A percentile compares a stretch with the other conserved stretches of the same genome.
Evolutionary conservation across 2,329 filamentous ascomycete species (phyloP).

Genomic region (Aspergillus japonicus): DNA sequence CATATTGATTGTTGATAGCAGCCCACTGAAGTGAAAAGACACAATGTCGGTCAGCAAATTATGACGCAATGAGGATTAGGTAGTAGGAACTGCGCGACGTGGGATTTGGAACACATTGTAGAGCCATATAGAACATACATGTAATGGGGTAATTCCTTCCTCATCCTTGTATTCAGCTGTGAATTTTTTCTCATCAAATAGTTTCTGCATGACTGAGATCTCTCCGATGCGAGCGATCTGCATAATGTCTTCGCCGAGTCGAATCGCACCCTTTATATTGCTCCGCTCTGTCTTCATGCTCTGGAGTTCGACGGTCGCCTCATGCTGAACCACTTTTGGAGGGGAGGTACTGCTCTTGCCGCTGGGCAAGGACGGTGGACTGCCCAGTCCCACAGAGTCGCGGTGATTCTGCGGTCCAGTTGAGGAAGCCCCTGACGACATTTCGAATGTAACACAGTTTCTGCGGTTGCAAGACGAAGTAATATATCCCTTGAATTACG

Average conservation of each 20-base stretch:
- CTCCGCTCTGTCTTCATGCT: conserved; percentile 31
- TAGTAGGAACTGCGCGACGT: no score
- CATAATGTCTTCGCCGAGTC: conserved; percentile 80
- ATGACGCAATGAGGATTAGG: not conserved
- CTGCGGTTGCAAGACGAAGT: no score
- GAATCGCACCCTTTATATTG: conserved; percentile 36
- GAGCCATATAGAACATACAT: conserved; percentile 59
- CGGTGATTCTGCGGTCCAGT: conserved; percentile 24
- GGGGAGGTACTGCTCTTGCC: conserved; percentile 33
- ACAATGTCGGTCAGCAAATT: conserved; percentile 10
- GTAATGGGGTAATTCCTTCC: conserved; percentile 91
- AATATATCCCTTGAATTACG: not conserved
- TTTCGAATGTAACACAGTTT: conserved; percentile 1
- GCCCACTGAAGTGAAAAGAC: conserved; percentile 69
- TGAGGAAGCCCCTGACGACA: conserved; percentile 30
- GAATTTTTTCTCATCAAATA: conserved; percentile 79
- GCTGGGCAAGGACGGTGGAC: conserved; percentile 26
- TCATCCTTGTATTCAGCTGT: conserved; percentile 82
- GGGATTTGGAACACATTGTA: not conserved
- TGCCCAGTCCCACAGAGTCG: conserved; percentile 24
- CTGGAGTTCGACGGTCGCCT: conserved; percentile 41
- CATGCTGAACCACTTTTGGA: conserved; percentile 32
- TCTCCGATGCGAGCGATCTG: conserved; percentile 88
- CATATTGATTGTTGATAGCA: conserved; percentile 97
- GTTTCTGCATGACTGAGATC: conserved; percentile 78